Conservation (phyloP, 768 basidiomycete genomes). For the Hericium erinaceus region DNA sequence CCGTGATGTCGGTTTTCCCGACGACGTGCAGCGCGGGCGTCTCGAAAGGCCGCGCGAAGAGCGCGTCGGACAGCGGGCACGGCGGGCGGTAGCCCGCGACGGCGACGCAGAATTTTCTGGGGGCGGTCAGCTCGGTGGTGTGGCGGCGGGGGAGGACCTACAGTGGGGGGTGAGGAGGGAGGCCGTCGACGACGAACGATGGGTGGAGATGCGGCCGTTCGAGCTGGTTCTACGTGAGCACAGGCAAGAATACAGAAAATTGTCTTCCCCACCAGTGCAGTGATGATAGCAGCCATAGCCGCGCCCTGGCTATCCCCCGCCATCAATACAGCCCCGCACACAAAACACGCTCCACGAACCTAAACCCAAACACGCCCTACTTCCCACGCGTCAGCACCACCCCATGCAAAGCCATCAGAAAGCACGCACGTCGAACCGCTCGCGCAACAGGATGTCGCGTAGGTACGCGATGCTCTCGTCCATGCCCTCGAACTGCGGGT, state of each 20-base stretch:
- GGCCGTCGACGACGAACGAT: constrained; percentile 52
- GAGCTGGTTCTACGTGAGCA: constrained; percentile 26
- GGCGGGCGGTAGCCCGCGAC: constrained; percentile 59
- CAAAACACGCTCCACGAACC: constrained; percentile 29
- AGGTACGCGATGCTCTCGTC: constrained; percentile 47
- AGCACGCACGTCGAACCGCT: constrained; percentile 55
- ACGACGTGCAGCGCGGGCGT: constrained; percentile 76
- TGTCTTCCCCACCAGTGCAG: constrained; percentile 48
- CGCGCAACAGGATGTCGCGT: constrained; percentile 44
- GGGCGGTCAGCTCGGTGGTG: not conserved
- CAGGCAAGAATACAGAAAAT: too few relatives aligned
- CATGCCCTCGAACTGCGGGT: constrained; percentile 44
- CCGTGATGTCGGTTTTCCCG: constrained; percentile 67
- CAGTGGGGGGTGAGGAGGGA: constrained; percentile 70
- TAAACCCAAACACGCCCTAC: constrained; percentile 72
- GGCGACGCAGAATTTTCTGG: constrained; percentile 65
- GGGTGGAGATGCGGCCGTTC: constrained; percentile 45
- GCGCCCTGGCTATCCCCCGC: constrained; percentile 57
- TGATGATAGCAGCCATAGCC: constrained; percentile 58
- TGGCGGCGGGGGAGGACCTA: constrained; percentile 23
- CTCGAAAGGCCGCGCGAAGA: constrained; percentile 43
- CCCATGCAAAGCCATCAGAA: constrained; percentile 32
- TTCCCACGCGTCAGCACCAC: constrained; percentile 33
- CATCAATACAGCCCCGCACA: not conserved
- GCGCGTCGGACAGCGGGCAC: constrained; percentile 34